A percentile compares a stretch with the other conserved stretches of the same genome.
Evolutionary conservation across 2,329 filamentous ascomycete genomes (phyloP).

Genomic region (Sporothrix mexicana): DNA sequence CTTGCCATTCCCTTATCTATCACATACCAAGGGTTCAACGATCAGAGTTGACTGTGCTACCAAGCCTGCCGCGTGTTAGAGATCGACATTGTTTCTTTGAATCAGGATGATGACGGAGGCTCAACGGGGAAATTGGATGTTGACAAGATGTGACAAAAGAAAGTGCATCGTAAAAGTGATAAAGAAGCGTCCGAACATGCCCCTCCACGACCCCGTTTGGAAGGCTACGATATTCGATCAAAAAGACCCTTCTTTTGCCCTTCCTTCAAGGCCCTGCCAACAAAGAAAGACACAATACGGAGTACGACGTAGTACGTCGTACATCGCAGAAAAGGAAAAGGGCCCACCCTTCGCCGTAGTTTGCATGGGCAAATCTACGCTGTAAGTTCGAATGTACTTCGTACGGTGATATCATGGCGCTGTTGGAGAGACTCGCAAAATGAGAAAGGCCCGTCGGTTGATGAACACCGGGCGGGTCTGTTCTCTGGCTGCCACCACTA

Average conservation of each 20-base stretch:
- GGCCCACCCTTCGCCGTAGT: background rate
- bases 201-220: background rate
- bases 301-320: too few relatives aligned
- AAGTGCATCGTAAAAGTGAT: background rate
- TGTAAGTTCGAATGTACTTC: background rate
- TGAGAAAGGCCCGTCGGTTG: conserved; percentile 7
- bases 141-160: background rate
- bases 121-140: background rate
- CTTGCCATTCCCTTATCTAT: background rate
- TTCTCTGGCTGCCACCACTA: background rate
- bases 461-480: conserved; percentile 13
- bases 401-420: background rate
- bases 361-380: conserved; percentile 2
- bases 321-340: too few relatives aligned
- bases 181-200: background rate
- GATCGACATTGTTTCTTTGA: background rate
- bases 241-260: background rate
- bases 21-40: conserved; percentile 1
- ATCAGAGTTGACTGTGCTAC: background rate
- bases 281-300: too few relatives aligned
- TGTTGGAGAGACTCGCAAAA: background rate
- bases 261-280: conserved; percentile 2
- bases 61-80: conserved; percentile 5
- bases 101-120: background rate
- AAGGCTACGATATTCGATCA: background rate